Base-by-base conservation (phyloP, 106 monocot genomes). In the Gastrodia elata region DNA sequence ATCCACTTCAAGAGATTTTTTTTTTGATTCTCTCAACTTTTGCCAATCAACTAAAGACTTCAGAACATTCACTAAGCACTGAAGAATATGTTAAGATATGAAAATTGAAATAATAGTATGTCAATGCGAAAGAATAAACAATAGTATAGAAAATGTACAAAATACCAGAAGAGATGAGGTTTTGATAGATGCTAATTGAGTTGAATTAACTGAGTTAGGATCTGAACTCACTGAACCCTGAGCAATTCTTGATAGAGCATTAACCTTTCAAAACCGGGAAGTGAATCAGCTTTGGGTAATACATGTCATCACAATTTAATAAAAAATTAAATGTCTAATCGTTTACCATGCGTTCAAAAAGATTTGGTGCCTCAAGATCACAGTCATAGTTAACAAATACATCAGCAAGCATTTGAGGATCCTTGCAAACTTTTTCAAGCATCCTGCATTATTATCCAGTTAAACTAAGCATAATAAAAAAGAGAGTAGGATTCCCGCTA, bases 361-460 rank as follows among this genome's bases (percentile, higher is more conserved):
- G 88, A 59, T 97, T 97, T 76, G 92, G 88, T 58, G 86, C 90
- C 68, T 97, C 84, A 65, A 93, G 84, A 83, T 93, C 97, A 87
- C 97, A 97, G 72, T 97, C 97, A 80, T 93, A 97, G 52, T 97
- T 97, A 39, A 97, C 86, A 88, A 97, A 97, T 70, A 97, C 73
- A 70, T 97, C 97, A 28, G 86, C 90, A 81, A 97, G 93, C 97
- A 97, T 97, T 88, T 97, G 97, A 32, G 97, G 72, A 80, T 97
- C 93, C 73, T 86, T 90, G 67, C 86, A 97, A 25, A 88, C 92
- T 70, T 88, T 93, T 79, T 97, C 93, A 49, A 97, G 88, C 97
- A 97, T 93, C 80, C 97, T 97, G 65, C 64, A 75, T 8, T 5
- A 26, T 11, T 40, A 69, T 69, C 40, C 7, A 18, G 69, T 69